A percentile compares a stretch with the other conserved stretches of the same genome.
These are phyloP conservation scores for Tolypocladium sp. DNA, from an alignment of 2,329 filamentous ascomycete species.

Conservation along the genomic window DNA sequence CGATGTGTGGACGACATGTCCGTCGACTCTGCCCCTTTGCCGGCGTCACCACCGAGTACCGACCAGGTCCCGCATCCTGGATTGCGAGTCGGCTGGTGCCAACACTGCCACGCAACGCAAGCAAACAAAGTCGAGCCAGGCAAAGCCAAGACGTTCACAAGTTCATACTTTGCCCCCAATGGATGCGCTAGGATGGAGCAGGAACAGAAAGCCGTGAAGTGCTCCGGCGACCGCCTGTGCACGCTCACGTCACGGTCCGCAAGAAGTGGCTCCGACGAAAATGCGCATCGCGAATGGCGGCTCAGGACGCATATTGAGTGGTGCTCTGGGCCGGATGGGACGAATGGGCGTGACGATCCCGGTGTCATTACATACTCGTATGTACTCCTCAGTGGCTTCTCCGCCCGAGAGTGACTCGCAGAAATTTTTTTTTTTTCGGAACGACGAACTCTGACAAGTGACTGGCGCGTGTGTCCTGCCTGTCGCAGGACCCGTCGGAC, in stretches of 20 bases:
- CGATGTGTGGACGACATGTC: background rate
- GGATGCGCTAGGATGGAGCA: background rate
- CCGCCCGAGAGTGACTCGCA: conserved; percentile 4
- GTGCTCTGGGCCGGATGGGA: background rate
- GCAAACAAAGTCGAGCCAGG: background rate
- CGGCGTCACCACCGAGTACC: background rate
- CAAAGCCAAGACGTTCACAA: background rate
- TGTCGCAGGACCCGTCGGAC: background rate
- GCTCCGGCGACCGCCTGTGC: background rate
- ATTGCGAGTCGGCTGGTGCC: background rate
- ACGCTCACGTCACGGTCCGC: background rate
- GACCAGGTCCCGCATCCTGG: background rate
- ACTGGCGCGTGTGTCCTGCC: background rate
- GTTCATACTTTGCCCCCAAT: background rate
- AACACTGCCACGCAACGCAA: background rate
- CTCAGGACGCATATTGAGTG: background rate
- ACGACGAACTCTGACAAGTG: background rate
- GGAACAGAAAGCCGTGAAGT: background rate
- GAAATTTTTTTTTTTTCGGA: conserved; percentile 4
- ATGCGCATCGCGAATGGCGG: background rate
- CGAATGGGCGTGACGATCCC: background rate
- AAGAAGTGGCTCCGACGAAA: background rate
- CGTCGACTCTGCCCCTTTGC: background rate
- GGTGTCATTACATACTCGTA: background rate
- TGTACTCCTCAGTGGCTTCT: conserved; percentile 2